Evolutionary conservation across 352 stramenopile genomes (phyloP).

Genomic region (Globisporangium mamillatum): DNA sequence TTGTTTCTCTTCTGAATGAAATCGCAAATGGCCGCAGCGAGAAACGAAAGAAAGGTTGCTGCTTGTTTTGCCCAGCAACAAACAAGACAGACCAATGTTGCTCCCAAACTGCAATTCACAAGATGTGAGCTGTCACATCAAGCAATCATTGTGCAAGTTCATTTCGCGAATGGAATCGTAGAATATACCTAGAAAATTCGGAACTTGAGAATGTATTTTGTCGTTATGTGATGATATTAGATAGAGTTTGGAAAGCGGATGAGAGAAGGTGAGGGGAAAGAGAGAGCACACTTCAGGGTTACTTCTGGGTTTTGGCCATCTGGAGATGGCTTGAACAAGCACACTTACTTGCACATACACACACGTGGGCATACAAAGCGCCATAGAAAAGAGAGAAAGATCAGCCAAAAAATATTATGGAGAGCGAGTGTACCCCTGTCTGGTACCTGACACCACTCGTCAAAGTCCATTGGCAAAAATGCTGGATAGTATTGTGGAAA

Average conservation of each 20-base stretch:
- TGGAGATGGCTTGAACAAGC: background rate
- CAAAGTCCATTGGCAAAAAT: background rate
- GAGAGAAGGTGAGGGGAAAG: background rate
- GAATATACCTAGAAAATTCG: too few species aligned
- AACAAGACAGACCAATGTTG: background rate
- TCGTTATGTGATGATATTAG: background rate
- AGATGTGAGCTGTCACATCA: background rate
- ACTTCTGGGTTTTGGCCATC: background rate
- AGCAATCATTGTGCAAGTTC: background rate
- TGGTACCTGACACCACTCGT: background rate
- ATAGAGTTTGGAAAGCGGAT: background rate
- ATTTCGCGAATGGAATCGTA: too few species aligned
- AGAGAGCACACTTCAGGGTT: background rate
- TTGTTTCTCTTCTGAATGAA: background rate
- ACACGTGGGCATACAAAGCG: background rate
- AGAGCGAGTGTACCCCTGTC: background rate
- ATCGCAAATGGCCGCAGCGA: background rate
- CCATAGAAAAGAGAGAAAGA: background rate
- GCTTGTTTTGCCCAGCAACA: background rate
- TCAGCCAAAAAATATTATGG: background rate
- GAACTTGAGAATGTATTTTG: background rate
- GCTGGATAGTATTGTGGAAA: background rate
- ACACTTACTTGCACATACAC: background rate
- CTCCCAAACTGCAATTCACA: background rate
- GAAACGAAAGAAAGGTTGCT: constrained; percentile 1